These are phyloP conservation scores for Cyanidiococcus yangmingshanensis DNA, from an alignment of 23 red algal species.

Conservation along the genomic window DNA sequence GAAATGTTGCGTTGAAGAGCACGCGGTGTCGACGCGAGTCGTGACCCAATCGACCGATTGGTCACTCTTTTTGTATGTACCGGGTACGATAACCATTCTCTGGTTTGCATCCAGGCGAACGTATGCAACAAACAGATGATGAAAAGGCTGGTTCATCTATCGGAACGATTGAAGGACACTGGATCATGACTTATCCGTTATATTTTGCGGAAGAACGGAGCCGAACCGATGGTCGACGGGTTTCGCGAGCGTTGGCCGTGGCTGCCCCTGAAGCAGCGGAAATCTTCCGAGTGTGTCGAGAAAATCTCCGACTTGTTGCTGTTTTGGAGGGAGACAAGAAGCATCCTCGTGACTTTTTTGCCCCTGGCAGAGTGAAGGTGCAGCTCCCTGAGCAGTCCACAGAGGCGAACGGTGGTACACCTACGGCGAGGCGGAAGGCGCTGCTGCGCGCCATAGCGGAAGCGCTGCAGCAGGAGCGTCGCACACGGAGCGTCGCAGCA, in stretches of 20 bases:
- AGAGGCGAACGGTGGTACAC: background rate
- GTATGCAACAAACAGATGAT: too few relatives aligned
- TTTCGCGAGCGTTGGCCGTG: background rate
- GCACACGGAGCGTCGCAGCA: background rate
- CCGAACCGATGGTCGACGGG: slow-evolving; percentile 1
- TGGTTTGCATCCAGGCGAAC: too few relatives aligned
- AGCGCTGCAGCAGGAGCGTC: background rate
- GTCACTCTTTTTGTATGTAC: too few relatives aligned
- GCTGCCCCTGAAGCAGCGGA: background rate
- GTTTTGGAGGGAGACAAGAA: slow-evolving; percentile 5
- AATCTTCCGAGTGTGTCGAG: slow-evolving; percentile 1
- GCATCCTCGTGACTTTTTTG: slow-evolving; percentile 27
- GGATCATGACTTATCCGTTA: background rate
- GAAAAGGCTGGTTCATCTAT: too few relatives aligned
- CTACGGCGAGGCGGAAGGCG: background rate
- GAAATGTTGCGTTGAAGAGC: too few relatives aligned
- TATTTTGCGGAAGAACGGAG: background rate
- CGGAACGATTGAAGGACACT: too few relatives aligned
- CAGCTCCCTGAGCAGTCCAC: background rate
- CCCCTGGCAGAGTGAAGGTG: background rate
- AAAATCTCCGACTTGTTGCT: background rate
- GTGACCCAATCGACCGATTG: too few relatives aligned
- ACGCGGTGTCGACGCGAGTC: too few relatives aligned
- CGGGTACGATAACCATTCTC: too few relatives aligned
- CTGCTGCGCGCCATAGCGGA: background rate